Conservation (phyloP, 495 filamentous ascomycete genomes). For the Penicillium malachiteum region DNA sequence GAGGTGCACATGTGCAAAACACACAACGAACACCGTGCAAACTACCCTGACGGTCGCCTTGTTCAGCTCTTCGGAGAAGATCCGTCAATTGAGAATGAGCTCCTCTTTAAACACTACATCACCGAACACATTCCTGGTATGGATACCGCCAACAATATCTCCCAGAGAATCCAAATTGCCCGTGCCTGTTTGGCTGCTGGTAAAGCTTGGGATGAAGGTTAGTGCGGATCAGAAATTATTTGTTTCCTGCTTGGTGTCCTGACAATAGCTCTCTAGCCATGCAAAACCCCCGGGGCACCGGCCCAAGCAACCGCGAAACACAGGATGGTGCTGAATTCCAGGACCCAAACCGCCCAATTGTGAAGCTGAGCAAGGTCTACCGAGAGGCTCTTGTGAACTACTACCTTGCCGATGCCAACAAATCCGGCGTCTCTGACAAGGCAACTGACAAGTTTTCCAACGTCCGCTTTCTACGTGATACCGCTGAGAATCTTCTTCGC, state of each 20-base stretch:
- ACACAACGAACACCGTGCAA: background rate
- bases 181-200: background rate
- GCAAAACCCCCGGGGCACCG: background rate
- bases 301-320: background rate
- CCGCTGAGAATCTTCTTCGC: constrained; percentile 43
- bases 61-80: background rate
- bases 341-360: constrained; percentile 7
- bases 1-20: background rate
- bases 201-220: background rate
- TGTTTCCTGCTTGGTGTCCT: background rate
- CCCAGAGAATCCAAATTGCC: background rate
- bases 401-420: constrained; percentile 20
- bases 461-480: constrained; percentile 51
- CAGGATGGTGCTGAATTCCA: background rate
- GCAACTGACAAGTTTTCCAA: constrained; percentile 22
- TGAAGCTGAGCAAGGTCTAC: constrained; percentile 37
- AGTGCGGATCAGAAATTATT: background rate
- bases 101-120: background rate
- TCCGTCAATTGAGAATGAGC: background rate
- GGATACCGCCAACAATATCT: background rate
- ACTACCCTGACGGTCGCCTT: background rate
- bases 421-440: constrained; percentile 9
- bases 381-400: constrained; percentile 40
- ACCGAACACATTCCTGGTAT: background rate
- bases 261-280: background rate